Evolutionary conservation across 1,284 basidiomycete species (phyloP).

Genomic region (Cryptococcus floricola): DNA sequence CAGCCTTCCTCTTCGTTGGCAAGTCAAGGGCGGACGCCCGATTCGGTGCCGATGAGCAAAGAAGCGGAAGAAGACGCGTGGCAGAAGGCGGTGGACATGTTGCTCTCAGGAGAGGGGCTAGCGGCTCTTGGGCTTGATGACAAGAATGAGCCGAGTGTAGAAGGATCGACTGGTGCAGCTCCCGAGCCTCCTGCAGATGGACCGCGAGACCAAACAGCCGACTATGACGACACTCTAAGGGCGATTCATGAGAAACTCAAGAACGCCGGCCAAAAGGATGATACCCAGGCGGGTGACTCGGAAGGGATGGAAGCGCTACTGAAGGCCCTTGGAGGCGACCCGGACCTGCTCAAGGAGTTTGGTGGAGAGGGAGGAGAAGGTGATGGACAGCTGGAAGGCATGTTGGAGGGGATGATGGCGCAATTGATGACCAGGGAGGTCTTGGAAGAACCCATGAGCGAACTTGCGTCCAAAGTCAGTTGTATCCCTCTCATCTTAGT

Average conservation of each 20-base stretch:
- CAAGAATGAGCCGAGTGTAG: conserved; percentile 16
- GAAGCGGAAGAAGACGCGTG: conserved; percentile 53
- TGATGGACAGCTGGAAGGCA: conserved; percentile 58
- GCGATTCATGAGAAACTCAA: conserved; percentile 77
- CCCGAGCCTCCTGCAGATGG: conserved; percentile 12
- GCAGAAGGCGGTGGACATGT: conserved; percentile 68
- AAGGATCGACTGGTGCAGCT: neutral
- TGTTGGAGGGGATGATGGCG: conserved; percentile 88
- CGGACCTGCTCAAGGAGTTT: conserved; percentile 55
- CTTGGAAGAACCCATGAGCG: conserved; percentile 85
- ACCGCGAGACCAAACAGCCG: conserved; percentile 10
- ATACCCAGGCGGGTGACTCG: conserved; percentile 14
- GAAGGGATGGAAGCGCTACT: conserved; percentile 27
- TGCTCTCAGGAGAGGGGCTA: conserved; percentile 65
- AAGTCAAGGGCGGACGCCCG: neutral
- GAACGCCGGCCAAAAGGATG: conserved; percentile 49
- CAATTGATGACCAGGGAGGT: conserved; percentile 93
- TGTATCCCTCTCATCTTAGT: conserved; percentile 1
- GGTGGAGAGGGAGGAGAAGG: conserved; percentile 57
- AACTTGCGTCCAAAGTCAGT: conserved; percentile 74
- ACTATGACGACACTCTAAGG: conserved; percentile 71
- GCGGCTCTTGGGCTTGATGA: conserved; percentile 53
- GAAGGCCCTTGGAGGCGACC: conserved; percentile 49
- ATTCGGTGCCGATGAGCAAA: conserved; percentile 14
- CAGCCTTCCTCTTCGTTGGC: neutral